Percentiles rank a stretch among this genome's conserved stretches.
phyloP scores from a whole-genome alignment of 768 basidiomycete species.

The Lentinula sp. region DNA sequence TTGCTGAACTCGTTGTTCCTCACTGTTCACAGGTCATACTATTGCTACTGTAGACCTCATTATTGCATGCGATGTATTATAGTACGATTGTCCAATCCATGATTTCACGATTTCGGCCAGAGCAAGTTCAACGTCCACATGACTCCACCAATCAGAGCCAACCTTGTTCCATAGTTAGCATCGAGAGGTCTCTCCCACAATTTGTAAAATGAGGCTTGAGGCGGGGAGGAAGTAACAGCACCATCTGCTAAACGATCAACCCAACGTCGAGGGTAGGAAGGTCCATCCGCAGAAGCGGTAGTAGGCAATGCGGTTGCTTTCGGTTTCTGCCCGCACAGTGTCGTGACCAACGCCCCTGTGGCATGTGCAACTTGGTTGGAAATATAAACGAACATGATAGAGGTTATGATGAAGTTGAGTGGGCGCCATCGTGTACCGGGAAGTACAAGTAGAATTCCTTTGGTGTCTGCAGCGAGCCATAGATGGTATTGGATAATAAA shows the following conservation, averaged over 20 bases:
- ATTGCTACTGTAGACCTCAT: too few species aligned
- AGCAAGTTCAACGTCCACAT: constrained; percentile 67
- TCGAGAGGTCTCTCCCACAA: constrained; percentile 24
- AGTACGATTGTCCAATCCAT: background rate
- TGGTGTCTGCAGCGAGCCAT: constrained; percentile 82
- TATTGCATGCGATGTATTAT: too few species aligned
- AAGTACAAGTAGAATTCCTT: constrained; percentile 73
- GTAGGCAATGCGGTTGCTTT: constrained; percentile 1
- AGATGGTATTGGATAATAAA: constrained; percentile 89
- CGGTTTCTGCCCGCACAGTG: constrained; percentile 37
- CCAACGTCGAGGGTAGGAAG: constrained; percentile 26
- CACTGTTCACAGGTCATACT: background rate
- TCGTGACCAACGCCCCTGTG: constrained; percentile 62
- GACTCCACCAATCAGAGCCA: constrained; percentile 30
- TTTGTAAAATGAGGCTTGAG: background rate
- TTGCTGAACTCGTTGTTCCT: background rate
- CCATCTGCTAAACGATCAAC: constrained; percentile 33
- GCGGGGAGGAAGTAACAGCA: constrained; percentile 8
- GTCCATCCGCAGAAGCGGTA: background rate
- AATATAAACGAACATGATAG: constrained; percentile 74
- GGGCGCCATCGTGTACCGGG: constrained; percentile 70
- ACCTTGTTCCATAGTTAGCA: constrained; percentile 30
- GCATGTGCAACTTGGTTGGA: constrained; percentile 74
- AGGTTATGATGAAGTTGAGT: constrained; percentile 74
- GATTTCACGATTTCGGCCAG: constrained; percentile 34